phyloP scores from a whole-genome alignment of 352 stramenopile genomes.

The Phytophthora chlamydospora region DNA sequence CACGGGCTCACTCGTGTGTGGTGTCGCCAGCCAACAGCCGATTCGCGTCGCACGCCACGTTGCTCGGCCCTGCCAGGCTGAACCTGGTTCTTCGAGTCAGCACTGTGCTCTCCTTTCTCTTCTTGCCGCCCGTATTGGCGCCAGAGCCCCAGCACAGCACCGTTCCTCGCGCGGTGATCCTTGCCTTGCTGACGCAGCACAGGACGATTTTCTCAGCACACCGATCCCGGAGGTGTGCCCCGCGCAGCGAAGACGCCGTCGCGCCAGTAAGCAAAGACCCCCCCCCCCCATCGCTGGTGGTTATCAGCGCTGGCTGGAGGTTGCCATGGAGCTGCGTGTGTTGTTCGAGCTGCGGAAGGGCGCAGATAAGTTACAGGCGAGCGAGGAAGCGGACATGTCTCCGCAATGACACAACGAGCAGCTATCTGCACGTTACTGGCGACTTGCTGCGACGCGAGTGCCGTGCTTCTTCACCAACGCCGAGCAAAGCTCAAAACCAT shows the following conservation, averaged over 20 bases:
- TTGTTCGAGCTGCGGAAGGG: background rate
- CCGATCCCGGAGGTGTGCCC: slow-evolving; percentile 16
- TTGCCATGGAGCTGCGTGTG: background rate
- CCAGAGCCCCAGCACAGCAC: too few species aligned
- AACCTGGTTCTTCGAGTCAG: too few species aligned
- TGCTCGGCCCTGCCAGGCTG: too few species aligned
- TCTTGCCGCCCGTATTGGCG: too few species aligned
- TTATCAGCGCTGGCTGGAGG: background rate
- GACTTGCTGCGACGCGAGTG: background rate
- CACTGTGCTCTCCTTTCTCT: too few species aligned
- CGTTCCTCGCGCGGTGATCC: slow-evolving; percentile 10
- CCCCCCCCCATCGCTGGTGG: background rate
- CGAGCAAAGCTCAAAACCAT: slow-evolving; percentile 9
- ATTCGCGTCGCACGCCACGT: too few species aligned
- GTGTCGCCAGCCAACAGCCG: too few species aligned
- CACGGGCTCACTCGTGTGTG: too few species aligned
- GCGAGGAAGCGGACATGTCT: slow-evolving; percentile 9
- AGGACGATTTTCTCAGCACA: slow-evolving; percentile 25
- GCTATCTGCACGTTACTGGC: slow-evolving; percentile 15
- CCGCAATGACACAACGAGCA: background rate
- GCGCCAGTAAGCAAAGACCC: slow-evolving; percentile 12
- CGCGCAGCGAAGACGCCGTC: slow-evolving; percentile 12
- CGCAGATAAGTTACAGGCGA: slow-evolving; percentile 10
- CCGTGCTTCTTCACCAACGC: background rate
- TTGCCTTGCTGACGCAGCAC: slow-evolving; percentile 19